These are phyloP conservation scores for Zymoseptoria tritici DNA, from an alignment of 2,329 filamentous ascomycete genomes.

Conservation along the genomic window DNA sequence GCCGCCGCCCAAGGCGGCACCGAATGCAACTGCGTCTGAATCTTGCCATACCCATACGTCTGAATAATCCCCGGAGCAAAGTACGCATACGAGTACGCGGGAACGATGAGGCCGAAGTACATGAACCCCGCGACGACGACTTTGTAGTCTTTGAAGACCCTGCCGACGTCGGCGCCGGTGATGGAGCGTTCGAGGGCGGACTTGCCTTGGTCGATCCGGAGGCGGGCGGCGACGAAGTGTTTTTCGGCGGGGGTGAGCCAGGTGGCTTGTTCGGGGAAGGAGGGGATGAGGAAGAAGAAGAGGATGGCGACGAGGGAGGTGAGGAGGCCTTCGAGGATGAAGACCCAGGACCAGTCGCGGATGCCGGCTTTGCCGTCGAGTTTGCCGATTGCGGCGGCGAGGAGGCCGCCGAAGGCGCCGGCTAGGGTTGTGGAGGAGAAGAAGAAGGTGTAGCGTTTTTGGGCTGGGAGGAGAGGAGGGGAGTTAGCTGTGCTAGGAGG, in stretches of 20 bases:
- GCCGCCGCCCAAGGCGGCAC: conserved; percentile 61
- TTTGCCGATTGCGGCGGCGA: conserved; percentile 82
- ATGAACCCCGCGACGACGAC: conserved; percentile 44
- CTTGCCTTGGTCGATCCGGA: conserved; percentile 42
- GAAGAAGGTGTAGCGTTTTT: conserved; percentile 90
- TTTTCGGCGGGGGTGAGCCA: conserved; percentile 43
- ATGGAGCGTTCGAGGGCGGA: conserved; percentile 40
- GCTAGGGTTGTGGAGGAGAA: conserved; percentile 75
- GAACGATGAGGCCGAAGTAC: conserved; percentile 44
- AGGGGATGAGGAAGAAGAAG: conserved; percentile 42
- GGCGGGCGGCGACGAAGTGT: conserved; percentile 39
- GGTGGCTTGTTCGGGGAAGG: conserved; percentile 43
- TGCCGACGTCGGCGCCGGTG: conserved; percentile 35
- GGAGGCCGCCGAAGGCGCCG: conserved; percentile 76
- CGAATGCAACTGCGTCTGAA: conserved; percentile 48
- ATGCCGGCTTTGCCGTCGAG: conserved; percentile 68
- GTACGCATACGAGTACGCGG: conserved; percentile 33
- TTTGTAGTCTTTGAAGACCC: conserved; percentile 44
- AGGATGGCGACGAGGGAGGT: conserved; percentile 38
- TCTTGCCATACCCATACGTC: conserved; percentile 44
- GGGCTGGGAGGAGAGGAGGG: conserved; percentile 42
- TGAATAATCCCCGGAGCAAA: conserved; percentile 37
- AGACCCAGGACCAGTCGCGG: conserved; percentile 66
- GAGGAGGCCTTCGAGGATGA: conserved; percentile 57
- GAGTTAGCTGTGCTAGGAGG: too few relatives aligned